These are phyloP conservation scores for Pyricularia sp. DNA, from an alignment of 2,329 filamentous ascomycete species.

Conservation along the genomic window DNA sequence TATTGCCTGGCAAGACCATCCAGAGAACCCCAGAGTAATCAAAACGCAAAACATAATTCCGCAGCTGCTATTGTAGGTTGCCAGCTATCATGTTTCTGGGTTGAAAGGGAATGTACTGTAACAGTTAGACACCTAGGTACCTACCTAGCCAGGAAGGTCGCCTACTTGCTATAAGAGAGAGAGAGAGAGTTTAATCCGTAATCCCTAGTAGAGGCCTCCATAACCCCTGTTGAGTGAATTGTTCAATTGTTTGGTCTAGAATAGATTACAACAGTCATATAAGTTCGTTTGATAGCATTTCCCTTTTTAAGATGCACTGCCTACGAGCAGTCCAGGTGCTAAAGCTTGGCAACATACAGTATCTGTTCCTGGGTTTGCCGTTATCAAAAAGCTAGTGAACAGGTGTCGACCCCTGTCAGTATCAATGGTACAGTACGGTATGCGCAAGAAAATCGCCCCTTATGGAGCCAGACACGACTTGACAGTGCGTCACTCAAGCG, in stretches of 20 bases:
- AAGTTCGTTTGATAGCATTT: neutral
- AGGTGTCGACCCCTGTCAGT: neutral
- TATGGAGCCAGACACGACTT: neutral
- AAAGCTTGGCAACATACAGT: neutral
- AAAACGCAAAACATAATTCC: neutral
- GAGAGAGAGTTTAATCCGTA: too few species aligned
- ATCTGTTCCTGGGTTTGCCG: neutral
- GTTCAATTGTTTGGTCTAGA: neutral
- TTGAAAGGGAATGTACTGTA: neutral
- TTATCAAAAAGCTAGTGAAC: neutral
- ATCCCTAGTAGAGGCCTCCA: neutral
- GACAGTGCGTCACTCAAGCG: neutral
- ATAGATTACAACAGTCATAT: neutral
- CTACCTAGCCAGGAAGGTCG: neutral
- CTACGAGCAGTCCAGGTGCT: neutral
- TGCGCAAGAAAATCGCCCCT: neutral
- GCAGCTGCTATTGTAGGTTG: neutral
- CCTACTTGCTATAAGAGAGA: neutral
- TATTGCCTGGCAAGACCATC: constrained; percentile 48
- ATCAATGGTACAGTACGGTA: neutral
- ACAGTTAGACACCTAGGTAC: neutral
- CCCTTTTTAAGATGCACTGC: neutral
- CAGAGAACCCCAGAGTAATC: neutral
- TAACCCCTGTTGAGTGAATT: neutral
- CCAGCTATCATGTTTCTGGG: neutral